phyloP scores from a whole-genome alignment of 768 basidiomycete genomes.

The Mycena albidolilacea region DNA sequence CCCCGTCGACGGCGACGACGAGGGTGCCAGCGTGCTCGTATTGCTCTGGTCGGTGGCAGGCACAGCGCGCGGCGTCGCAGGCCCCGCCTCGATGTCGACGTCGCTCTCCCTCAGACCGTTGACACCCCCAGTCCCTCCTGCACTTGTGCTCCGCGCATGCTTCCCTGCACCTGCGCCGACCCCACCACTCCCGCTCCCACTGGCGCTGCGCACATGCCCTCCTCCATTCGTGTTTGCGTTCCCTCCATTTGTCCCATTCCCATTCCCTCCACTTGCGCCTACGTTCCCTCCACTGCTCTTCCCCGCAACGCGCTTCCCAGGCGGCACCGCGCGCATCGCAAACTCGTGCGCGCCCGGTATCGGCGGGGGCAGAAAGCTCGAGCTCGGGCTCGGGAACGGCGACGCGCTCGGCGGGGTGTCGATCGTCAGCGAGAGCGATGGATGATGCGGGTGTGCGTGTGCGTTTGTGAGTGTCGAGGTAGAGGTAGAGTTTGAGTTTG shows the following conservation, averaged over 20 bases:
- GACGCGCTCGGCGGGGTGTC: conserved; percentile 61
- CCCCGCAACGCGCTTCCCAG: conserved; percentile 32
- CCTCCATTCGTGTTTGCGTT: background rate
- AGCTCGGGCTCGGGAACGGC: conserved; percentile 75
- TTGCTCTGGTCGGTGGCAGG: too few relatives aligned
- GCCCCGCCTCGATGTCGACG: too few relatives aligned
- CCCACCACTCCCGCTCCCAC: background rate
- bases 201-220: background rate
- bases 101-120: background rate
- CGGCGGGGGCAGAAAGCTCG: conserved; percentile 79
- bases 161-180: background rate
- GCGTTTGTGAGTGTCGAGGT: background rate
- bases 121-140: background rate
- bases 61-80: background rate
- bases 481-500: background rate
- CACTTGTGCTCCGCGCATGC: background rate
- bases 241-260: background rate
- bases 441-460: conserved; percentile 10
- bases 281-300: background rate
- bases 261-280: background rate
- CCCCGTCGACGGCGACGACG: background rate
- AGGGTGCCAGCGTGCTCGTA: background rate
- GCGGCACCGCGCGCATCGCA: conserved; percentile 62
- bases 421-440: conserved; percentile 54
- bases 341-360: conserved; percentile 79